Conservation (phyloP, 2,329 filamentous ascomycete genomes). For the Sarocladium oryzae region DNA sequence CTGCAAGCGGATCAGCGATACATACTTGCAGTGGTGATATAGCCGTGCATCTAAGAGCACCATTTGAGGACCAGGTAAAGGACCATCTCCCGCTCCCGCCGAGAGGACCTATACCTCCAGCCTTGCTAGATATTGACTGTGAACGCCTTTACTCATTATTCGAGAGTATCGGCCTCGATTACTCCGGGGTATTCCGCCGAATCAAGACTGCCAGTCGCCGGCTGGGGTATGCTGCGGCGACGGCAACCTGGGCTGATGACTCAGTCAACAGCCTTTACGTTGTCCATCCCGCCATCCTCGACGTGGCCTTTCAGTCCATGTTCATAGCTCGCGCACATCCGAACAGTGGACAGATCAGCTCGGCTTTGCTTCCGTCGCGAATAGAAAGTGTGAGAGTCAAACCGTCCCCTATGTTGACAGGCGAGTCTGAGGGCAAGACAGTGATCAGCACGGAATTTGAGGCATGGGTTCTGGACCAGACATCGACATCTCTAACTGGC, state of each 20-base stretch:
- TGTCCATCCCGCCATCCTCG: conserved; percentile 25
- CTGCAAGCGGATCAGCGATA: too few species aligned
- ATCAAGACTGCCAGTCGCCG: too few species aligned
- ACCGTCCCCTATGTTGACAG: not conserved
- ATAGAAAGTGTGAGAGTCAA: not conserved
- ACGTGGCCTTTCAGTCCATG: conserved; percentile 25
- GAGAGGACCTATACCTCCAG: too few species aligned
- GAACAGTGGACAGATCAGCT: conserved; percentile 19
- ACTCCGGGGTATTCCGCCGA: not conserved
- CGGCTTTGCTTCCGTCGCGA: not conserved
- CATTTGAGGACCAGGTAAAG: too few species aligned
- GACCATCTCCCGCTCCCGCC: too few species aligned
- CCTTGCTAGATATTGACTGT: too few species aligned
- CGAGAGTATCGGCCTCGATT: conserved; percentile 6
- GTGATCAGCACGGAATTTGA: conserved; percentile 12
- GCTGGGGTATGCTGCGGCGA: not conserved
- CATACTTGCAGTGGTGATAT: too few species aligned
- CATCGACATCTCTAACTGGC: not conserved
- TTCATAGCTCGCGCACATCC: conserved; percentile 24
- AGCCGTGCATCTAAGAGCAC: too few species aligned
- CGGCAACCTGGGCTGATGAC: not conserved
- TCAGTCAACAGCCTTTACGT: conserved; percentile 10
- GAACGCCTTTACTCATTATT: too few species aligned
- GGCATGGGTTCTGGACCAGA: conserved; percentile 8
- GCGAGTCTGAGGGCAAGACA: conserved; percentile 11